A percentile compares a stretch with the other conserved stretches of the same genome.
phyloP scores from a whole-genome alignment of 1,139 yeast genomes.

The Diutina ranongensis region DNA sequence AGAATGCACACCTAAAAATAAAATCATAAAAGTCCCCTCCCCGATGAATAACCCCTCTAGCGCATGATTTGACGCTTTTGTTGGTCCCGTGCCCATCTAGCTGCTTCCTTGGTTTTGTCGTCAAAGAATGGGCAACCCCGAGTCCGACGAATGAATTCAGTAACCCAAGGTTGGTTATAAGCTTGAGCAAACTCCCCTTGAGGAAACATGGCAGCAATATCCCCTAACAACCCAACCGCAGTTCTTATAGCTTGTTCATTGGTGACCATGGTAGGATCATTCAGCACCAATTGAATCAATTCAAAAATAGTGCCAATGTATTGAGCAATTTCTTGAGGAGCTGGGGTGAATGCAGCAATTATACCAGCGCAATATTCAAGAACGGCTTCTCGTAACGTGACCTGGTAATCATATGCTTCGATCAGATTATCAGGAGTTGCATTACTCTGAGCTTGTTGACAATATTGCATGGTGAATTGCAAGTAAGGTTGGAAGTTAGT shows the following conservation, averaged over 20 bases:
- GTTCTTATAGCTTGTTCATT: slow-evolving; percentile 64
- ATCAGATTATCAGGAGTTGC: slow-evolving; percentile 49
- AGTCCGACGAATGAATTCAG: slow-evolving; percentile 65
- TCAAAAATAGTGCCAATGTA: slow-evolving; percentile 61
- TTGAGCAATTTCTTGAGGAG: slow-evolving; percentile 55
- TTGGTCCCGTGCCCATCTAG: slow-evolving; percentile 94
- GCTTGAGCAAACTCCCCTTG: slow-evolving; percentile 58
- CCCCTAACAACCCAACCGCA: slow-evolving; percentile 85
- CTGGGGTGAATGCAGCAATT: slow-evolving; percentile 70
- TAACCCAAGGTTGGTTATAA: slow-evolving; percentile 66
- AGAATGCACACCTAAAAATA: slow-evolving; percentile 4
- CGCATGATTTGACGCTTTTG: slow-evolving; percentile 41
- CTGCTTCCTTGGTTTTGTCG: slow-evolving; percentile 69
- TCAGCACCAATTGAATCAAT: slow-evolving; percentile 49
- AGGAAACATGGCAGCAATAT: slow-evolving; percentile 78
- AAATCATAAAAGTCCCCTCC: background rate
- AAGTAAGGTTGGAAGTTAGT: slow-evolving; percentile 62
- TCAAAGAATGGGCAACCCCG: slow-evolving; percentile 51
- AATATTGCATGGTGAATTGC: slow-evolving; percentile 64
- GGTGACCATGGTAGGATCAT: slow-evolving; percentile 46
- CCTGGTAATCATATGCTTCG: slow-evolving; percentile 70
- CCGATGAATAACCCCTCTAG: background rate
- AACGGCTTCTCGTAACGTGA: slow-evolving; percentile 70
- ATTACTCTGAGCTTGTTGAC: slow-evolving; percentile 42
- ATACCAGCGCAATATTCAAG: slow-evolving; percentile 93